Evolutionary conservation across 306 rosid species (phyloP).

Genomic region (Sophora flavescens): DNA sequence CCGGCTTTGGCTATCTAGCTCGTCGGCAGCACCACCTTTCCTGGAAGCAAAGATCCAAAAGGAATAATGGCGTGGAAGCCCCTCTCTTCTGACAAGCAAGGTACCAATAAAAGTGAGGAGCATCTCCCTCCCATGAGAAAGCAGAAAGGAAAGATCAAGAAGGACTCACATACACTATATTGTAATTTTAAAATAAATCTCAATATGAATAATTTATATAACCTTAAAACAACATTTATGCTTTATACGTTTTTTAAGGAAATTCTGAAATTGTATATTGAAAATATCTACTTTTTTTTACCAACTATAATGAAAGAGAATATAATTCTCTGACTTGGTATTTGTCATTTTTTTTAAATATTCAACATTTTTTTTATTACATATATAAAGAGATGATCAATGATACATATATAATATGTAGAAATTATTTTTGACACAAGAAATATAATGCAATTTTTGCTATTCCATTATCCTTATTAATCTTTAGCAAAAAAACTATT

Average conservation of each 20-base stretch:
- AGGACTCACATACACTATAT: background rate
- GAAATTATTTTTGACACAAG: background rate
- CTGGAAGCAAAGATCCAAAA: background rate
- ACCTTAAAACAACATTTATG: background rate
- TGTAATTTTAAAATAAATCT: background rate
- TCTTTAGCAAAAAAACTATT: background rate
- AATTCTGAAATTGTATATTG: background rate
- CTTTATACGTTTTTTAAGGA: too few species aligned
- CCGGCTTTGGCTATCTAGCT: background rate
- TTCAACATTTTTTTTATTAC: background rate
- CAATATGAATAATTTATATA: background rate
- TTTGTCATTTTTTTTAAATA: background rate
- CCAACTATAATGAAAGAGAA: background rate
- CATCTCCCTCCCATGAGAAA: slow-evolving; percentile 39
- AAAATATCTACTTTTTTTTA: background rate
- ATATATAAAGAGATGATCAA: background rate
- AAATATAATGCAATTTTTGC: too few species aligned
- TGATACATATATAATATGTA: too few species aligned
- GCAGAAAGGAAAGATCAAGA: slow-evolving; percentile 8
- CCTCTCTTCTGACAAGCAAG: slow-evolving; percentile 45
- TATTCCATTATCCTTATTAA: slow-evolving; percentile 20
- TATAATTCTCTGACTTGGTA: slow-evolving; percentile 1
- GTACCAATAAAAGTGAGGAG: slow-evolving; percentile 49
- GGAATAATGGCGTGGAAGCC: slow-evolving; percentile 7
- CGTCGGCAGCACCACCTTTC: background rate